phyloP scores from a whole-genome alignment of 1,139 yeast species.

The Suhomyces terraborum region DNA sequence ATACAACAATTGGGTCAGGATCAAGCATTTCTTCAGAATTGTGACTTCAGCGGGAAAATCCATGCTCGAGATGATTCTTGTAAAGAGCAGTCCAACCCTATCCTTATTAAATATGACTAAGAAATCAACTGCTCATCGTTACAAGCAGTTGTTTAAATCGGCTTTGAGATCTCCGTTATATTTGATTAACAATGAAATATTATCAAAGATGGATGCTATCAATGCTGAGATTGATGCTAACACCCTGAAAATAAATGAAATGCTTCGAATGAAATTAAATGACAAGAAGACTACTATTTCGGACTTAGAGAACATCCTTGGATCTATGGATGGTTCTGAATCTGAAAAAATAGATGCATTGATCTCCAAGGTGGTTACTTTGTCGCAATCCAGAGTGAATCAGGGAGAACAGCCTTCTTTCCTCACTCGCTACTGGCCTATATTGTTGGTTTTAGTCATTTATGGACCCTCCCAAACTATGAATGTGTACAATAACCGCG shows the following conservation, averaged over 20 bases:
- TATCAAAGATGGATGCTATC: slow-evolving; percentile 22
- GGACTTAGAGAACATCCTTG: slow-evolving; percentile 17
- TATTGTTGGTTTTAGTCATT: slow-evolving; percentile 35
- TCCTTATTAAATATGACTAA: slow-evolving; percentile 12
- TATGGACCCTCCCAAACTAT: slow-evolving; percentile 55
- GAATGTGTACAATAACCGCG: slow-evolving; percentile 51
- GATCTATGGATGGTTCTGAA: slow-evolving; percentile 11
- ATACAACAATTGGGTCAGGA: slow-evolving; percentile 17
- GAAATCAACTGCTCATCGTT: slow-evolving; percentile 3
- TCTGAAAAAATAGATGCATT: slow-evolving; percentile 17
- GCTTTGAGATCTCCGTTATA: slow-evolving; percentile 23
- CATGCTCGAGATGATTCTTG: slow-evolving; percentile 6
- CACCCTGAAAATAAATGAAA: slow-evolving; percentile 27
- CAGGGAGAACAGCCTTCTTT: slow-evolving; percentile 48
- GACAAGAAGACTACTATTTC: slow-evolving; percentile 12
- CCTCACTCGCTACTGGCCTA: slow-evolving; percentile 69
- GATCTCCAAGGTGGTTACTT: slow-evolving; percentile 13
- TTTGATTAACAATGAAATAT: slow-evolving; percentile 27
- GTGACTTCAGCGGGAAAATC: slow-evolving; percentile 2
- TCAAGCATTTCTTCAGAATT: slow-evolving; percentile 11
- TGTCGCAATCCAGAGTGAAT: slow-evolving; percentile 10
- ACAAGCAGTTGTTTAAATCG: slow-evolving; percentile 14
- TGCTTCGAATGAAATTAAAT: slow-evolving; percentile 22
- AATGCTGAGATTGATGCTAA: slow-evolving; percentile 23
- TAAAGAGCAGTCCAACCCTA: slow-evolving; percentile 13